Base-by-base conservation (phyloP, 345 rosid genomes). In the Brassica carinata region DNA sequence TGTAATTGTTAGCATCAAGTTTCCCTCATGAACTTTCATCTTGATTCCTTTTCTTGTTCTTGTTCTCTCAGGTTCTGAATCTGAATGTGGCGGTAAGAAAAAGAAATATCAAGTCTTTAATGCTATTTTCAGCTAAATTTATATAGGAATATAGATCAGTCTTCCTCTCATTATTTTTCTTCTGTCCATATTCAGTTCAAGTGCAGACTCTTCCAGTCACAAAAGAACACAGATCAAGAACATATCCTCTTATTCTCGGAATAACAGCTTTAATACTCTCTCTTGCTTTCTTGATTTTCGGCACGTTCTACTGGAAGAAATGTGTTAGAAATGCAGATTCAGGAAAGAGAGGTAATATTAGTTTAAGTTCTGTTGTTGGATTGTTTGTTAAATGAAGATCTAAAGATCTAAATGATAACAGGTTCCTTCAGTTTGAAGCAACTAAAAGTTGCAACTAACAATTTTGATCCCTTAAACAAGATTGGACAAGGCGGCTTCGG, bases 401-500 rank as follows among this genome's bases (percentile, higher is more conserved):
- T 67, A 3, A 67, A 7, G 63, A 17, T 74, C 15, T 67, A 23
- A 45, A 45, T 69, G 57, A 69, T 61, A 19, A 31, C 74, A 79
- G 83, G 83, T 62, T 80, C 83, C 62, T 83, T 77, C 75, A 74
- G 75, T 65, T 63, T 77, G 27, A 85, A 29, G 36, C 87, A 83
- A 67, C 82, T 83, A 34, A 79, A 82, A 77, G 80, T 63, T 64
- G 85, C 87, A 0, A 82, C 87, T 0, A 59, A 74, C 15, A 23
- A 85, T 57, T 85, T 85, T 71, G 38, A 77, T 63, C 82, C 69
- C 18, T 51, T 23, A 55, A 80, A 85, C 72, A 85, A 83, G 64
- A 77, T 85, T 74, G 85, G 87, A 70, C 85, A 85, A 83, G 87
- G 87, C 14, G 87, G 85, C 8, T 85, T 85, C 0, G 85, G 85